Evolutionary conservation across 2,329 filamentous ascomycete genomes (phyloP), one percentile per base, ranked within the genome.

Genomic region (Epichloe gansuensis): DNA sequence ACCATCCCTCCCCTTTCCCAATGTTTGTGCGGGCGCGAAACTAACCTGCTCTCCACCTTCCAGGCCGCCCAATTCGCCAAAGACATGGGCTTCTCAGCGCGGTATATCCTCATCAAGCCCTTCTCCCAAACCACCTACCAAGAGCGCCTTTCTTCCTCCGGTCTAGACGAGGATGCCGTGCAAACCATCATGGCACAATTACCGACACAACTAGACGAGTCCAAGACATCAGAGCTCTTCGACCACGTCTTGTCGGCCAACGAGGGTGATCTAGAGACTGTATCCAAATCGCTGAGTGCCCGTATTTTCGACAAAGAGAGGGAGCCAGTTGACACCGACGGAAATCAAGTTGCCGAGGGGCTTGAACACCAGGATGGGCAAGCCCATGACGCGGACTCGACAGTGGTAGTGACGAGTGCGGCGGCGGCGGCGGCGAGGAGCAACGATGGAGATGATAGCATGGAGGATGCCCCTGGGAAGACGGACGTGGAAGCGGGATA

Each of bases 11-110:
- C 17, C 17, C 17, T 7, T 31, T 4, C 27, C 27, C 27, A 31
- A 31, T 31, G 27, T 31, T 4, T 31, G 8, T 4, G 8, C 0
- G 27, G 8, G 27, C 27, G 8, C 21, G 6, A 47, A 42, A 15
- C 49, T 44, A 36, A 44, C 34, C 17, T 7, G 6, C n/a, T 21
- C n/a, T 46, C 27, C 13, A 31, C 27, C 12, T 35, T 34, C 7
- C 46, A 81, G 78, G 74, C 76, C 23, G 72, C 74, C 6, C 73
- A 78, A 59, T 76, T 78, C 59, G 74, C 77, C 54, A 79, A 75
- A 55, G 78, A 80, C 53, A 74, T 76, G 59, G 74, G 70, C 47
- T 81, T 78, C 52, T 61, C 70, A 31, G 79, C 77, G 2, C 75
- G 78, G 5, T 76, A 74, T 56, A 64, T 83, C 50, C 74, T 80